These are phyloP conservation scores for Rhynchospora breviuscula DNA, from an alignment of 176 grass and related monocot genomes.

Conservation along the genomic window DNA sequence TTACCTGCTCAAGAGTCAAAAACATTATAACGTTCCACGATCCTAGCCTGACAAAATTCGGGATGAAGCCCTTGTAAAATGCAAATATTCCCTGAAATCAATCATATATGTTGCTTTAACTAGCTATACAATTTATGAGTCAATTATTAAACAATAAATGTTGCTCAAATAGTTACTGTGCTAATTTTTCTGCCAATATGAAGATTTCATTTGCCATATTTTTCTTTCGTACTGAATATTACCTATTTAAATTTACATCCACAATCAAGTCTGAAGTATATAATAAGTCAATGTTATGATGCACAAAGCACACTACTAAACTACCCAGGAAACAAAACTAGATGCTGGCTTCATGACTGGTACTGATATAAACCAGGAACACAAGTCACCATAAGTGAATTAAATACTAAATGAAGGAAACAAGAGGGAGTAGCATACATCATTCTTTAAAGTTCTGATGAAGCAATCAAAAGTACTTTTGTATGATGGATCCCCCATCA, in stretches of 20 bases:
- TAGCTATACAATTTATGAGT: background rate
- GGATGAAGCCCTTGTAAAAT: constrained; percentile 83
- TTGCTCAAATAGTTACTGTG: background rate
- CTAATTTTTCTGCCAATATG: background rate
- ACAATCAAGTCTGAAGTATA: constrained; percentile 6
- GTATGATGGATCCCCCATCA: constrained; percentile 90
- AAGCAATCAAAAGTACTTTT: constrained; percentile 89
- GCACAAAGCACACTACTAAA: constrained; percentile 3
- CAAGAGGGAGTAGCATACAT: constrained; percentile 34
- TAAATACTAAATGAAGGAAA: background rate
- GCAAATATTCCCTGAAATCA: constrained; percentile 55
- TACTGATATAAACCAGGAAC: background rate
- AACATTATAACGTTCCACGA: constrained; percentile 99
- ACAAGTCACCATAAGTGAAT: constrained; percentile 5
- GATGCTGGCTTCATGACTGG: background rate
- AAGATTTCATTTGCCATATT: constrained; percentile 11
- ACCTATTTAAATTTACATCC: background rate
- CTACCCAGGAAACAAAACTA: background rate
- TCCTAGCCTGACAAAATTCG: constrained; percentile 77
- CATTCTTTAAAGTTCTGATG: constrained; percentile 75
- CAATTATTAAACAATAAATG: background rate
- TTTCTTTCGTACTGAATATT: background rate
- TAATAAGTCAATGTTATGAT: background rate
- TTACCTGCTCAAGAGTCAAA: constrained; percentile 86
- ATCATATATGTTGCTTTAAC: constrained; percentile 1